A percentile compares a stretch with the other conserved stretches of the same genome.
phyloP scores from a whole-genome alignment of 176 grass and related monocot genomes.

The Eleusine indica region DNA sequence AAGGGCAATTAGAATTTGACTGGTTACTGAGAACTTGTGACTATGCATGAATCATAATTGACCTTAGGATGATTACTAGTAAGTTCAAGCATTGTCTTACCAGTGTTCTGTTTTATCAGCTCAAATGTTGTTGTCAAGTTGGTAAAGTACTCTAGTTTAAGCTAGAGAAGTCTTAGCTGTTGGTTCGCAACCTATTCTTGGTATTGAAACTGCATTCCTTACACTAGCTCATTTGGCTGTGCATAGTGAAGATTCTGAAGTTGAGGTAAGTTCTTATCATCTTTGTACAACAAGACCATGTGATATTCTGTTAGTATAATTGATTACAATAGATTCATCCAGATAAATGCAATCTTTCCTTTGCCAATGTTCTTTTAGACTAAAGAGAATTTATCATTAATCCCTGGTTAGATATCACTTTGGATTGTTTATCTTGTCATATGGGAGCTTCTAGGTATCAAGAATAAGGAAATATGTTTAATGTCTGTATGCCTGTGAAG shows the following conservation, averaged over 20 bases:
- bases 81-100: slow-evolving; percentile 18
- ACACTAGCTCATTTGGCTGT: slow-evolving; percentile 79
- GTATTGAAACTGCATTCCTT: slow-evolving; percentile 77
- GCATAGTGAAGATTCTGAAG: slow-evolving; percentile 84
- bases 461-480: slow-evolving; percentile 1
- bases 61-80: background rate
- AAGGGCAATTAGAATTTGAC: slow-evolving; percentile 5
- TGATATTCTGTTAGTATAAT: slow-evolving; percentile 2
- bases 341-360: background rate
- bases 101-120: slow-evolving; percentile 46
- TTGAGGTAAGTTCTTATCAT: slow-evolving; percentile 66
- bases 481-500: background rate
- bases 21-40: background rate
- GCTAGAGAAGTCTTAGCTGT: slow-evolving; percentile 65
- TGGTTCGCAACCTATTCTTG: slow-evolving; percentile 54
- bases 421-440: background rate
- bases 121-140: slow-evolving; percentile 80
- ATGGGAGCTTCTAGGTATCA: background rate
- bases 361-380: background rate
- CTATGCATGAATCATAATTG: slow-evolving; percentile 28
- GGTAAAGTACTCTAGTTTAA: slow-evolving; percentile 72
- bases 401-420: slow-evolving; percentile 20
- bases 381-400: background rate
- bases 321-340: background rate
- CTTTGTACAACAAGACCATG: slow-evolving; percentile 21